These are phyloP conservation scores for Thalassiosira ordinaria DNA, from an alignment of 352 stramenopile species.

Conservation along the genomic window DNA sequence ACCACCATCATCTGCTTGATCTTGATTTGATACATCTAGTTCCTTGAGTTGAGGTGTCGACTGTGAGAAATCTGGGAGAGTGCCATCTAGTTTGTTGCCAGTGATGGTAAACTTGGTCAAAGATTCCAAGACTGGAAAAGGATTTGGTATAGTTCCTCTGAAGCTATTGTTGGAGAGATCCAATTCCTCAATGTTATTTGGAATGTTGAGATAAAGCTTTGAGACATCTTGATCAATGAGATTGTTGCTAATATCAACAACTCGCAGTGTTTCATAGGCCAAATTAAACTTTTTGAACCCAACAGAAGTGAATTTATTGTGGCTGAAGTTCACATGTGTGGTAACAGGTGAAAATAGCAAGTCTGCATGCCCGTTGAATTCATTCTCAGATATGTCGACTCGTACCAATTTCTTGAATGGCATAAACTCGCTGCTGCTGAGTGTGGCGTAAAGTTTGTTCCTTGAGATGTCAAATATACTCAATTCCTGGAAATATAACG, in stretches of 20 bases:
- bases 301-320: conserved; percentile 35
- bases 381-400: conserved; percentile 44
- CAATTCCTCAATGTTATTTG: conserved; percentile 28
- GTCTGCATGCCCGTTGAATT: conserved; percentile 30
- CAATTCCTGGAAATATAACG: not conserved
- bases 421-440: not conserved
- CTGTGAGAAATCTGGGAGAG: conserved; percentile 5
- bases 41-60: not conserved
- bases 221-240: conserved; percentile 18
- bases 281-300: conserved; percentile 22
- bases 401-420: not conserved
- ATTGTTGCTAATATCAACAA: conserved; percentile 42
- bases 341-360: conserved; percentile 20
- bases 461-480: not conserved
- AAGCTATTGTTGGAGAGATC: conserved; percentile 29
- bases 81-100: conserved; percentile 10
- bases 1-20: not conserved
- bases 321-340: conserved; percentile 35
- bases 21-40: conserved; percentile 37
- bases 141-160: conserved; percentile 7
- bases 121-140: conserved; percentile 2
- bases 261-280: conserved; percentile 22
- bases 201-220: conserved; percentile 16
- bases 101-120: conserved; percentile 3
- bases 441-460: not conserved